phyloP scores from a whole-genome alignment of 257 asterid genomes.

The Jacaranda copaia region DNA sequence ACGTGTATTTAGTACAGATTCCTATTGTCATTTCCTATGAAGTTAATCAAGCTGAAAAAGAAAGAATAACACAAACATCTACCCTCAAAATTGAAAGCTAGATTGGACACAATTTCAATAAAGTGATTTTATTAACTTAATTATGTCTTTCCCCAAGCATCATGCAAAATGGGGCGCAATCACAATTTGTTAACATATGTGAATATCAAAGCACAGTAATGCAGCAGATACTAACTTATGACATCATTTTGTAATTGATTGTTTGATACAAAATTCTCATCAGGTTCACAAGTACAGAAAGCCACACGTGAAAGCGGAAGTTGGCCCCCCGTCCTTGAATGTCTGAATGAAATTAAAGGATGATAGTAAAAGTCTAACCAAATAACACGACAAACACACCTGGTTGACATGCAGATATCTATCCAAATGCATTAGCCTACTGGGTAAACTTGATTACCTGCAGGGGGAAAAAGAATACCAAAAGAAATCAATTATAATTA shows the following conservation, averaged over 20 bases:
- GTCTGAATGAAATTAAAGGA: constrained; percentile 33
- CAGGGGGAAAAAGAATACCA: constrained; percentile 21
- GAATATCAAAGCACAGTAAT: background rate
- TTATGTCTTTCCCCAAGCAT: background rate
- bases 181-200: constrained; percentile 22
- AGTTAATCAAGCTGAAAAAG: background rate
- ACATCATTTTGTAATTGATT: constrained; percentile 31
- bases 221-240: constrained; percentile 20
- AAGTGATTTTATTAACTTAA: background rate
- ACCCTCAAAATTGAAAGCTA: background rate
- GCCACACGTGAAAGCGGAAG: constrained; percentile 21
- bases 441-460: constrained; percentile 43
- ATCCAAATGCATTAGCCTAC: constrained; percentile 27
- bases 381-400: constrained; percentile 42
- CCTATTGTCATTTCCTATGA: too few relatives aligned
- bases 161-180: constrained; percentile 4
- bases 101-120: constrained; percentile 8
- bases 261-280: constrained; percentile 37
- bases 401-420: constrained; percentile 37
- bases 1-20: too few relatives aligned
- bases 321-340: constrained; percentile 34
- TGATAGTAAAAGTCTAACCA: constrained; percentile 28
- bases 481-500: constrained; percentile 1
- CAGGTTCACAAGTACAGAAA: constrained; percentile 38
- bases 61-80: background rate